phyloP scores from a whole-genome alignment of 495 filamentous ascomycete species.

The Tuber microsphaerosporum region DNA sequence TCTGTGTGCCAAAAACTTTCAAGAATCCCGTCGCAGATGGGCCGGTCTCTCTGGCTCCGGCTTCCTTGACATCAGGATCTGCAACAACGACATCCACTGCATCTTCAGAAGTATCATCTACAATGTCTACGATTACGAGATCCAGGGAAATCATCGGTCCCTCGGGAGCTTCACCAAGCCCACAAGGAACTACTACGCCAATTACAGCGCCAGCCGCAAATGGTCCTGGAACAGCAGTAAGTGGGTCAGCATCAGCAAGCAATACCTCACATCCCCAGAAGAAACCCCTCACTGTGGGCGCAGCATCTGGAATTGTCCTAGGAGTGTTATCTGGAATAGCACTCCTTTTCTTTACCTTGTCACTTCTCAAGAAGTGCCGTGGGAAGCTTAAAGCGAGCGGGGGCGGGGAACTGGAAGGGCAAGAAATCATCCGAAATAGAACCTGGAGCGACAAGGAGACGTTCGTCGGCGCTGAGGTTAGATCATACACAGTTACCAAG shows the following conservation, averaged over 20 bases:
- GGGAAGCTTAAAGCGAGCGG: not conserved
- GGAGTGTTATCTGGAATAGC: not conserved
- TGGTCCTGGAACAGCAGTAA: too few relatives aligned
- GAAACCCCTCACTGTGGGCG: not conserved
- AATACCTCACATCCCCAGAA: not conserved
- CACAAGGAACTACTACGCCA: not conserved
- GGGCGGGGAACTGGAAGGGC: not conserved
- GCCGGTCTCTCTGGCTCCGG: conserved; percentile 8
- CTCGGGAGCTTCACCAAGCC: not conserved
- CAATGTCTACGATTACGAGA: not conserved
- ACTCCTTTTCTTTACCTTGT: not conserved
- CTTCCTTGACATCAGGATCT: not conserved
- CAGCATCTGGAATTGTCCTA: not conserved
- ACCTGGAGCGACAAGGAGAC: not conserved
- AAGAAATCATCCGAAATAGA: not conserved
- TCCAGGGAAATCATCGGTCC: not conserved
- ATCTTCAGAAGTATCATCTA: not conserved
- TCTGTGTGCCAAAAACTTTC: conserved; percentile 12
- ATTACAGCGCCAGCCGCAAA: not conserved
- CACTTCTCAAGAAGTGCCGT: not conserved
- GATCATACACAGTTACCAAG: not conserved
- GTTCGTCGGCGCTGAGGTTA: not conserved
- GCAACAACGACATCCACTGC: not conserved
- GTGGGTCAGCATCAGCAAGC: too few relatives aligned
- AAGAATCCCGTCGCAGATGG: conserved; percentile 10